These are phyloP conservation scores for Boletus insuetus DNA, from an alignment of 768 basidiomycete genomes.

Conservation along the genomic window DNA sequence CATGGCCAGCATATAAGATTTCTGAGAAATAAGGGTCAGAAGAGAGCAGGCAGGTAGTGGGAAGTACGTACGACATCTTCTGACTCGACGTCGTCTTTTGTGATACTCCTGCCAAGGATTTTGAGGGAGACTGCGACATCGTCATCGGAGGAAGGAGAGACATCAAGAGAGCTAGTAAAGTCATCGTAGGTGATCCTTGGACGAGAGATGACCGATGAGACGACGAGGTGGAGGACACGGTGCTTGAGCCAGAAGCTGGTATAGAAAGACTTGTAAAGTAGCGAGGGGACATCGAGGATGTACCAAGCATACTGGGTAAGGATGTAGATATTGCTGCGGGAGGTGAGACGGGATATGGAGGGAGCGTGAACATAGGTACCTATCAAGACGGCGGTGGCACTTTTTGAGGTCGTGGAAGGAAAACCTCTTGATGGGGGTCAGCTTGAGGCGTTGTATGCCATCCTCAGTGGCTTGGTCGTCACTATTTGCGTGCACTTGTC, in stretches of 20 bases:
- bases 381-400: conserved; percentile 36
- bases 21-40: conserved; percentile 29
- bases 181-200: conserved; percentile 37
- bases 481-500: conserved; percentile 1
- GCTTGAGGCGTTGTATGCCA: conserved; percentile 33
- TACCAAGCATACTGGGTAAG: conserved; percentile 68
- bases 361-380: conserved; percentile 31
- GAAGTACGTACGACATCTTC: conserved; percentile 45
- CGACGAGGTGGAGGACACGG: conserved; percentile 47
- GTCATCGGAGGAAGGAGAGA: conserved; percentile 30
- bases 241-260: conserved; percentile 48
- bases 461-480: conserved; percentile 5
- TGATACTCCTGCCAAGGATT: conserved; percentile 46
- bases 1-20: conserved; percentile 40
- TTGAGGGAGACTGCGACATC: conserved; percentile 29
- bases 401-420: conserved; percentile 41
- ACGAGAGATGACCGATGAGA: conserved; percentile 35
- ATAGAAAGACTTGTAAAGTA: conserved; percentile 45
- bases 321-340: conserved; percentile 58
- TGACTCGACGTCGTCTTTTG: conserved; percentile 40
- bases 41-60: background rate
- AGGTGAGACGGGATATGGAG: conserved; percentile 7
- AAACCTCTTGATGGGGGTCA: conserved; percentile 46
- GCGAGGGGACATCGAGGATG: conserved; percentile 52
- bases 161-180: conserved; percentile 37